Percentiles rank a stretch among this genome's conserved stretches.
Evolutionary conservation across 1,284 basidiomycete genomes (phyloP).

Genomic region (Neotropicomus parvogracilis): DNA sequence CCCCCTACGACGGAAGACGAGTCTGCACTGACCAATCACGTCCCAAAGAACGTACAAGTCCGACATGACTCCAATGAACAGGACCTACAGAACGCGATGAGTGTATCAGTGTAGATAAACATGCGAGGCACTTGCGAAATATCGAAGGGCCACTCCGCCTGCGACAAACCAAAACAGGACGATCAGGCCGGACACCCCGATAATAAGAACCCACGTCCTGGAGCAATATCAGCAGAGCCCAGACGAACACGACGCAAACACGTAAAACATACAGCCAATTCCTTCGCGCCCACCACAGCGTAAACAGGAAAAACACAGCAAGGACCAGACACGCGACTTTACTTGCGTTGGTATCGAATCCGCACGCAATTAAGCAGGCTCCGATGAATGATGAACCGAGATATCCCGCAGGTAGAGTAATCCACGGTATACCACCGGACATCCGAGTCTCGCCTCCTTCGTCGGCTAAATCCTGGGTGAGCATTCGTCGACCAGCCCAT

Average conservation of each 20-base stretch:
- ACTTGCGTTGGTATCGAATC: constrained; percentile 91
- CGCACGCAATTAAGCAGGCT: constrained; percentile 84
- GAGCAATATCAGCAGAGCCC: background rate
- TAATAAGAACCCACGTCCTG: constrained; percentile 71
- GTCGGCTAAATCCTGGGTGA: constrained; percentile 53
- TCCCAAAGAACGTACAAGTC: constrained; percentile 88
- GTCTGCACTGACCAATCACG: constrained; percentile 59
- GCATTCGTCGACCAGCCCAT: background rate
- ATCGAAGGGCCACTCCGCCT: constrained; percentile 67
- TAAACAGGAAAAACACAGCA: constrained; percentile 86
- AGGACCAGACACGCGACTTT: constrained; percentile 85
- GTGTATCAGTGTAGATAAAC: background rate
- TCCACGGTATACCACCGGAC: constrained; percentile 86
- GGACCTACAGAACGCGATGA: constrained; percentile 48
- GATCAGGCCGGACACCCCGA: constrained; percentile 73
- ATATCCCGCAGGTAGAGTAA: constrained; percentile 89
- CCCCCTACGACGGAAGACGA: background rate
- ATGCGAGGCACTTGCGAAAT: constrained; percentile 47
- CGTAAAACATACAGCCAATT: constrained; percentile 65
- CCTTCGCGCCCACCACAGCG: constrained; percentile 84
- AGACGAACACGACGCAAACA: background rate
- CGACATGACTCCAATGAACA: constrained; percentile 96
- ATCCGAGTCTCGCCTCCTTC: constrained; percentile 93
- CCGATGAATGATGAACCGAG: constrained; percentile 91
- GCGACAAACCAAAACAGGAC: constrained; percentile 84